A percentile compares a stretch with the other conserved stretches of the same genome.
Evolutionary conservation across 805 yeast genomes (phyloP).

Genomic region (Metschnikowia gruessii): DNA sequence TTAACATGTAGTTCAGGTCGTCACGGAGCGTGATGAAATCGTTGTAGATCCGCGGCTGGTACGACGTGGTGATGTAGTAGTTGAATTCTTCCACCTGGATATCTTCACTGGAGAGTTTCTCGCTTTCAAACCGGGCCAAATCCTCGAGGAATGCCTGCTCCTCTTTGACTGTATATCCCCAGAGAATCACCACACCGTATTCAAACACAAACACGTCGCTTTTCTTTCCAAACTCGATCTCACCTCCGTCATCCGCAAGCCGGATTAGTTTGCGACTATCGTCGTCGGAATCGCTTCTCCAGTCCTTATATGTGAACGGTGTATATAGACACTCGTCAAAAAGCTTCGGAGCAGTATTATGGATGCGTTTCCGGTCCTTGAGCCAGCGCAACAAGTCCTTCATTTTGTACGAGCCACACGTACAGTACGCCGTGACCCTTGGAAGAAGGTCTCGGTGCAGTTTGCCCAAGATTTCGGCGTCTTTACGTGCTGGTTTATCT

Average conservation of each 20-base stretch:
- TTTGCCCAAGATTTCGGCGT: slow-evolving; percentile 91
- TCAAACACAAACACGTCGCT: slow-evolving; percentile 88
- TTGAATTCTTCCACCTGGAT: slow-evolving; percentile 93
- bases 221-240: slow-evolving; percentile 78
- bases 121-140: slow-evolving; percentile 86
- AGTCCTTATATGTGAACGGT: slow-evolving; percentile 79
- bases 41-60: slow-evolving; percentile 93
- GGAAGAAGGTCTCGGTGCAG: slow-evolving; percentile 81
- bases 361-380: slow-evolving; percentile 67
- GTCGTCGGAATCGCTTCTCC: slow-evolving; percentile 54
- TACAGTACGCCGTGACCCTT: slow-evolving; percentile 93
- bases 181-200: slow-evolving; percentile 94
- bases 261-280: slow-evolving; percentile 49
- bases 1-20: slow-evolving; percentile 85
- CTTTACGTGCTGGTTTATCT: slow-evolving; percentile 85
- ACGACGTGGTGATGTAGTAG: slow-evolving; percentile 88
- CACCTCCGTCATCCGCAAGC: slow-evolving; percentile 93
- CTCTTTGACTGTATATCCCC: slow-evolving; percentile 90
- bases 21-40: slow-evolving; percentile 93
- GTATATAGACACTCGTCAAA: slow-evolving; percentile 95
- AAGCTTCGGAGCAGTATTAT: slow-evolving; percentile 77
- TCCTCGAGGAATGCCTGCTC: slow-evolving; percentile 80
- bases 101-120: slow-evolving; percentile 87
- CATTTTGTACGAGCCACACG: slow-evolving; percentile 90
- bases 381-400: slow-evolving; percentile 83